These are phyloP conservation scores for Plenodomus biglobosus DNA, from an alignment of 2,329 filamentous ascomycete species.

Conservation along the genomic window DNA sequence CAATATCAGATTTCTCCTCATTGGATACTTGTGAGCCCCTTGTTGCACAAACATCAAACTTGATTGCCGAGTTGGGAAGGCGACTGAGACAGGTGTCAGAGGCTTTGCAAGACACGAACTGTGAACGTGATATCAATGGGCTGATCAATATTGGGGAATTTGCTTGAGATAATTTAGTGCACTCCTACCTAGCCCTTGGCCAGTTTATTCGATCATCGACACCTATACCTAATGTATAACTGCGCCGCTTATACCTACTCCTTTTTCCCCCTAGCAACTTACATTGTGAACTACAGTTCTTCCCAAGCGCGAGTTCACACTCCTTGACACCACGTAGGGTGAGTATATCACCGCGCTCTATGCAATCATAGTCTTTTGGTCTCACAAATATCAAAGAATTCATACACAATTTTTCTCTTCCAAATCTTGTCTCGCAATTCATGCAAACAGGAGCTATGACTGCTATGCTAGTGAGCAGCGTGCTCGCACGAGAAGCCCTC, in stretches of 20 bases:
- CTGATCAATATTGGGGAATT: background rate
- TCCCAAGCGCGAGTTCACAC: conserved; percentile 26
- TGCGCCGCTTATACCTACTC: conserved; percentile 29
- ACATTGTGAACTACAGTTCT: conserved; percentile 35
- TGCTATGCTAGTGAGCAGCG: conserved; percentile 24
- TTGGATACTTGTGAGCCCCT: background rate
- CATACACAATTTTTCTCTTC: conserved; percentile 39
- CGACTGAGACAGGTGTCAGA: background rate
- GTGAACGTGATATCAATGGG: background rate
- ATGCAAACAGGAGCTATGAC: conserved; percentile 32
- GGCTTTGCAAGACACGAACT: background rate
- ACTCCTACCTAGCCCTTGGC: conserved; percentile 41
- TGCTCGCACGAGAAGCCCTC: conserved; percentile 34
- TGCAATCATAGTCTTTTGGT: conserved; percentile 19
- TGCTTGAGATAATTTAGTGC: conserved; percentile 37
- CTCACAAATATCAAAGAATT: conserved; percentile 28
- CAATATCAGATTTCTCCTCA: background rate
- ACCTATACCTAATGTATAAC: too few species aligned
- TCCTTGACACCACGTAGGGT: conserved; percentile 20
- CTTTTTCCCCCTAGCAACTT: conserved; percentile 27
- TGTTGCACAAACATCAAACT: background rate
- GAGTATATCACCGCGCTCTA: conserved; percentile 20
- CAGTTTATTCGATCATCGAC: conserved; percentile 36
- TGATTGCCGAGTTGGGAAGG: background rate
- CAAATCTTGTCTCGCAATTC: conserved; percentile 35